Evolutionary conservation across 257 asterid species (phyloP), one percentile per base, ranked within the genome.

Genomic region (Vinca minor): DNA sequence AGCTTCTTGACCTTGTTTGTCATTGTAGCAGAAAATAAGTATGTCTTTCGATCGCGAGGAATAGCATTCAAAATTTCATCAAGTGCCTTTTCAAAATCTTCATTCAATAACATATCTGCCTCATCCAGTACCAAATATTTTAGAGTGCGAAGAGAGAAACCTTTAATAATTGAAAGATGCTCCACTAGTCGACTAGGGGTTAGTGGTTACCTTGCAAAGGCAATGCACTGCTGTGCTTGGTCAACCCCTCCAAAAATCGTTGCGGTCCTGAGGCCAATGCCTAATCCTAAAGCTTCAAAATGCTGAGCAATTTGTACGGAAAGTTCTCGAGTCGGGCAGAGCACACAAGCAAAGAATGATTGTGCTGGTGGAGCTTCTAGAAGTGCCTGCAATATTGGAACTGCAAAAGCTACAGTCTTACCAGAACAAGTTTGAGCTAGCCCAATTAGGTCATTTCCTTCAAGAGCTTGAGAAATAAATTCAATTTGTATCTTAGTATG

Each of bases 1-100:
- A 92, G 82, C 86, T 92, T 92, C 75, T 75, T 70, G 74, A 92
- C 98, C 95, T 92, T 89, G 66, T 84, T 84, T 39, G 97, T 87
- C 98, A 92, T 92, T 67, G 97, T 92, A 56, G 98, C 97, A 78
- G 98, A 92, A 82, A 89, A 92, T 72, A 92, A 81, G 77, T 76
- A 92, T 21, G 96, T 89, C 65, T 74, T 93, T 64, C 98, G 78
- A 18, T 93, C 97, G 3, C 81, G 87, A 72, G 98, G 97, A 71
- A 89, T 85, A 53, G 71, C 95, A 62, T 67, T 72, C 77, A 92
- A 72, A 72, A 92, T 78, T 54, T 89, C 84, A 77, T 89, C 89
- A 32, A 92, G 76, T 3, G 91, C 35, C 78, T 87, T 85, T 79
- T 92, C 96, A 80, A 89, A 92, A 67, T 84, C 98, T 56, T 89